phyloP scores from a whole-genome alignment of 805 yeast species.

The Starmerella ratchasimensis region DNA sequence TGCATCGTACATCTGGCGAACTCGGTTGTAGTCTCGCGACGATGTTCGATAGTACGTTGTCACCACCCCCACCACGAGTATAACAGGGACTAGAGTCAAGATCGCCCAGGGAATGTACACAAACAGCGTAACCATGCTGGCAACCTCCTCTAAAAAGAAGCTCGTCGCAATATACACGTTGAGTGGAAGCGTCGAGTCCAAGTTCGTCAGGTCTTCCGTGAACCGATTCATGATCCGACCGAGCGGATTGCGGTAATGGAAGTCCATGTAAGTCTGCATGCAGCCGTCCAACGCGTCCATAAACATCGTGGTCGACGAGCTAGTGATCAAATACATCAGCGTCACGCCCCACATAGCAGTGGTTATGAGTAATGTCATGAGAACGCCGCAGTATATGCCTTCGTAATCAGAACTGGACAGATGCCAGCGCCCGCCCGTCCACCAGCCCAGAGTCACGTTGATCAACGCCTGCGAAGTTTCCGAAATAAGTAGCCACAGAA shows the following conservation, averaged over 20 bases:
- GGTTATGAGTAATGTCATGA: no score
- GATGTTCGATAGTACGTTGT: slow-evolving; percentile 47
- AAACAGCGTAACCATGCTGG: slow-evolving; percentile 49
- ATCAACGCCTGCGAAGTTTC: no score
- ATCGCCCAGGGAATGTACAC: slow-evolving; percentile 58
- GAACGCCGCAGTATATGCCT: slow-evolving; percentile 47
- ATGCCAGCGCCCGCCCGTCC: not conserved
- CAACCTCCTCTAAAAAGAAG: no score
- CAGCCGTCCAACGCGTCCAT: slow-evolving; percentile 42
- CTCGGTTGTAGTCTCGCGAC: slow-evolving; percentile 56
- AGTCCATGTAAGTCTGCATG: slow-evolving; percentile 67
- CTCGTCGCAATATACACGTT: no score
- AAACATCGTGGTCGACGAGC: slow-evolving; percentile 45
- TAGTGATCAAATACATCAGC: slow-evolving; percentile 15
- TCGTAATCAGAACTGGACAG: slow-evolving; percentile 43
- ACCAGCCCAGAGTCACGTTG: not conserved
- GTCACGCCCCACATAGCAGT: slow-evolving; percentile 1
- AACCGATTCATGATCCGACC: slow-evolving; percentile 74
- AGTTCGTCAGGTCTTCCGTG: slow-evolving; percentile 70
- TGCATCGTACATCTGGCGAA: slow-evolving; percentile 59
- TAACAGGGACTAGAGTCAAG: slow-evolving; percentile 42
- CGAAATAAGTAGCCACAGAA: no score
- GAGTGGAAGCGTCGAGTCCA: slow-evolving; percentile 68
- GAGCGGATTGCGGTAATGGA: slow-evolving; percentile 69
- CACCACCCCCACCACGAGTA: slow-evolving; percentile 27